Evolutionary conservation across 805 yeast genomes (phyloP), one percentile per base, ranked within the genome.

Genomic region (Ogataea zsoltii): DNA sequence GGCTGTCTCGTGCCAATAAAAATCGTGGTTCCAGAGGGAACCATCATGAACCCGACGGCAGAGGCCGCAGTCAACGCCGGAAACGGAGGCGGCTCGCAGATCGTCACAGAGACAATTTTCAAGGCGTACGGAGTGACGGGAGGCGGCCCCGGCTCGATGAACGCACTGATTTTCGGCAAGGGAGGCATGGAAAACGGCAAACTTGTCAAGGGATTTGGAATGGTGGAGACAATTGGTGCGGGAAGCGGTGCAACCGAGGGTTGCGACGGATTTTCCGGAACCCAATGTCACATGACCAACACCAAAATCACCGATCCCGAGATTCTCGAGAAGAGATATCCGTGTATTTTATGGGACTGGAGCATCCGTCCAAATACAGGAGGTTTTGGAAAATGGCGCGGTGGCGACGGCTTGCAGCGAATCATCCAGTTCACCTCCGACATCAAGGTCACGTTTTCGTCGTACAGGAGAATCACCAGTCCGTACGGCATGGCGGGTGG

Each of bases 81-180:
- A 33, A 79, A 77, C 55, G 81, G 78, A n/a, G 83, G 86, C 65
- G 89, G 96, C 1, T 84, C 95, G 2, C 97, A 90, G 66, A 76
- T 96, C 53, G 81, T 90, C 31, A 87, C 91, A 0, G 96, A 88
- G 64, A 90, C 85, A 3, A 76, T 90, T 28, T 71, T 90, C 57
- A 82, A 81, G 56, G 91, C 96, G 0, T 88, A 88, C 61, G 76
- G 79, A 46, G 85, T 88, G 4, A 82, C 86, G 60, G 96, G 96
- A 2, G 96, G 89, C 47, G 87, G 96, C 1, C 96, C 88, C 61
- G 96, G 96, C 29, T 88, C 91, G 45, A 86, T 94, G 67, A 90
- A 90, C 66, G 88, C 87, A 65, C 75, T 90, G 50, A 86, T 94
- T 0, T 90, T 88, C 68, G 96, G 96, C 34, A 35, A 38, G 37